Conservation (phyloP, 108 stramenopile genomes). For the Cyclotella atomus region DNA sequence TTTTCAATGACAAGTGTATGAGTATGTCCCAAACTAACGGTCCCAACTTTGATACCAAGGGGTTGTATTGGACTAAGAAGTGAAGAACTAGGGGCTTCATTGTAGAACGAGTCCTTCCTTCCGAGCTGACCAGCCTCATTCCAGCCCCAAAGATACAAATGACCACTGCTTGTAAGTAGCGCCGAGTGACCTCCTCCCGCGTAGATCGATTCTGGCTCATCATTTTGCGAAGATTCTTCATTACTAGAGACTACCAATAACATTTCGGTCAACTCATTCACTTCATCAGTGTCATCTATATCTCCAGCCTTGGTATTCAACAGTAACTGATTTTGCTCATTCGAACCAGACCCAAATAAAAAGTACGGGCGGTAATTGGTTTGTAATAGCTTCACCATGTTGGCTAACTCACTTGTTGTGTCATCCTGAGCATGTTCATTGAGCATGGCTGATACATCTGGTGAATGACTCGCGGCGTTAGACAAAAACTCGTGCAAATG, state of each 20-base stretch:
- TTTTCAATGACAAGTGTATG: conserved; percentile 82
- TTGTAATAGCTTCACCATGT: conserved; percentile 63
- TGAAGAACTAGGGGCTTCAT: conserved; percentile 5
- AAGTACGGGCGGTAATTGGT: conserved; percentile 61
- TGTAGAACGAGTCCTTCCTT: neutral
- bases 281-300: conserved; percentile 70
- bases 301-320: neutral
- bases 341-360: conserved; percentile 77
- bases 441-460: conserved; percentile 7
- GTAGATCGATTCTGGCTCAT: conserved; percentile 46
- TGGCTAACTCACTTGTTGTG: conserved; percentile 58
- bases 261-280: conserved; percentile 66
- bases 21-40: conserved; percentile 66
- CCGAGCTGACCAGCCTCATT: conserved; percentile 80
- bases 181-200: conserved; percentile 86
- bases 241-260: conserved; percentile 52
- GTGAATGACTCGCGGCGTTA: conserved; percentile 20
- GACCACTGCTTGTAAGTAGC: conserved; percentile 62
- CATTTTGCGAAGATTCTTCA: conserved; percentile 9
- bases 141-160: conserved; percentile 86
- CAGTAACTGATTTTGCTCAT: conserved; percentile 82
- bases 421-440: conserved; percentile 33
- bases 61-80: conserved; percentile 33
- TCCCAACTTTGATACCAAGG: conserved; percentile 60
- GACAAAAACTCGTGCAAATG: conserved; percentile 63